Evolutionary conservation across 2,329 filamentous ascomycete species (phyloP).

Genomic region (Cladosporium sphaerospermum): DNA sequence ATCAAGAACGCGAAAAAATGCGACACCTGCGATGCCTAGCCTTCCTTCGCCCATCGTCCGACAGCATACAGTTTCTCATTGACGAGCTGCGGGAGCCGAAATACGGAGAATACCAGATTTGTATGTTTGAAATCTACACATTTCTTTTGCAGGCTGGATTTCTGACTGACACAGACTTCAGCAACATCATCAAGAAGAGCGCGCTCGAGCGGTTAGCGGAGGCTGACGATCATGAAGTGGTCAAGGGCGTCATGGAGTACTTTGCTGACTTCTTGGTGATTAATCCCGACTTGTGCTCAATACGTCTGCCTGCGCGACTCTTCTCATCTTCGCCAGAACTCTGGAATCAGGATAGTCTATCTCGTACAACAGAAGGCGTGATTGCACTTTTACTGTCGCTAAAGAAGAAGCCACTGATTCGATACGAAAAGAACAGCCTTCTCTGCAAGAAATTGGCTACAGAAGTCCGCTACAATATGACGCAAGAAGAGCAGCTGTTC

Average conservation of each 20-base stretch:
- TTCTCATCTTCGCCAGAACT: conserved; percentile 56
- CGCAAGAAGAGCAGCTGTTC: conserved; percentile 92
- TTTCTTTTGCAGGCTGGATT: conserved; percentile 15
- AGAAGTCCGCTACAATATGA: conserved; percentile 86
- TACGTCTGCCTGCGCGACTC: conserved; percentile 25
- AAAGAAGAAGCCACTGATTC: conserved; percentile 93
- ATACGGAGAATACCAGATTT: conserved; percentile 95
- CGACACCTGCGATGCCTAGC: conserved; percentile 89
- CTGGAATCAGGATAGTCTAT: conserved; percentile 86
- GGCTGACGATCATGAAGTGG: conserved; percentile 94
- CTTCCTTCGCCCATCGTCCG: conserved; percentile 84
- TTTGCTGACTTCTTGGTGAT: conserved; percentile 95
- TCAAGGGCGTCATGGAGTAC: conserved; percentile 88
- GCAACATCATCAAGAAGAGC: conserved; percentile 95
- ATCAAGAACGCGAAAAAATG: conserved; percentile 89
- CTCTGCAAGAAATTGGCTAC: conserved; percentile 88
- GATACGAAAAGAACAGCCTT: conserved; percentile 86
- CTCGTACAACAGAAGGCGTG: conserved; percentile 79
- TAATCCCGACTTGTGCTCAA: conserved; percentile 69
- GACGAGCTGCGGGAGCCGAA: conserved; percentile 94
- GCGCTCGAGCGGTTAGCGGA: conserved; percentile 89
- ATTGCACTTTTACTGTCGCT: conserved; percentile 77
- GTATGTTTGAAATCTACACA: conserved; percentile 33
- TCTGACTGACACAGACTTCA: conserved; percentile 60
- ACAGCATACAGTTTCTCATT: conserved; percentile 87